Conservation (phyloP, 306 rosid species). For the Crotalaria pallida region DNA sequence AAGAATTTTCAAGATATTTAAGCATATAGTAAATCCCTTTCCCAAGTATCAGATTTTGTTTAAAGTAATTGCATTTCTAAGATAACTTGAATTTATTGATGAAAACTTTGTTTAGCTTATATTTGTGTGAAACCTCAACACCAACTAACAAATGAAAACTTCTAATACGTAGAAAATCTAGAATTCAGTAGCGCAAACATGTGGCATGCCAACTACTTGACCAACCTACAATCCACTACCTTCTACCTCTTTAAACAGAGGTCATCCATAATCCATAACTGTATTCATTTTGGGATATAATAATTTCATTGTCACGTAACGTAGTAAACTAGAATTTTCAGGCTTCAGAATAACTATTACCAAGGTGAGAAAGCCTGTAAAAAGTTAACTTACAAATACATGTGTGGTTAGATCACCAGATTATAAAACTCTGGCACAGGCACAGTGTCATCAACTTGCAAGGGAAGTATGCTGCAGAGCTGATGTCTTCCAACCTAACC, state of each 20-base stretch:
- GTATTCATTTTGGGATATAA: constrained; percentile 11
- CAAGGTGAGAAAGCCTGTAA: constrained; percentile 13
- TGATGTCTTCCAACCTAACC: constrained; percentile 15
- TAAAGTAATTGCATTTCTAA: neutral
- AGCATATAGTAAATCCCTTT: no score
- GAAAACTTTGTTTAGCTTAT: neutral
- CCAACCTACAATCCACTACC: neutral
- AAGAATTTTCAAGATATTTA: no score
- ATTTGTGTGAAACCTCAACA: neutral
- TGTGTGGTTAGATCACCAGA: constrained; percentile 20
- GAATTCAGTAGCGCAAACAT: neutral
- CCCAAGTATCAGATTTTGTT: neutral
- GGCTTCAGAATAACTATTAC: constrained; percentile 1
- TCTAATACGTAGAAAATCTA: neutral
- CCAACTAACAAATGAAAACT: neutral
- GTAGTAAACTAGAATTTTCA: constrained; percentile 1
- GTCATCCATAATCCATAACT: neutral
- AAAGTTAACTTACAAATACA: neutral
- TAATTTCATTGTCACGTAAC: constrained; percentile 9
- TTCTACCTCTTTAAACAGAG: neutral
- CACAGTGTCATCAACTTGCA: constrained; percentile 19
- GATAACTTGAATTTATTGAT: neutral
- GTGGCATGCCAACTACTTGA: constrained; percentile 2
- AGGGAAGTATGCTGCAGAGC: constrained; percentile 9
- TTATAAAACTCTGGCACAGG: constrained; percentile 24